Evolutionary conservation across 805 yeast genomes (phyloP).

Genomic region (Zygosaccharomyces rouxii): DNA sequence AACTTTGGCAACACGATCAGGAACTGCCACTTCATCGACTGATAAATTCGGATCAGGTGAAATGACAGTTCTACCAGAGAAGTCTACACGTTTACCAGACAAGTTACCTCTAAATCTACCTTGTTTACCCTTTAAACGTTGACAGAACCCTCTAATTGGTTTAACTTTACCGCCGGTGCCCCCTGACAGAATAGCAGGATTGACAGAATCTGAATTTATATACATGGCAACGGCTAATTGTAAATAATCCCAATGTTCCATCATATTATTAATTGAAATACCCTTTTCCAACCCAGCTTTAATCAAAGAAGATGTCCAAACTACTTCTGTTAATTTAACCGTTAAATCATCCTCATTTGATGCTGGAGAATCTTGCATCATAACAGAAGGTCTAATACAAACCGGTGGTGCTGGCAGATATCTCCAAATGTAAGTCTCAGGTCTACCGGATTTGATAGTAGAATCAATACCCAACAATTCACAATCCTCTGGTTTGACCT

Average conservation of each 20-base stretch:
- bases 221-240: conserved; percentile 96
- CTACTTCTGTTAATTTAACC: conserved; percentile 91
- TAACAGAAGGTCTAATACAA: conserved; percentile 94
- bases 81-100: conserved; percentile 98
- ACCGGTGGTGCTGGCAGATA: conserved; percentile 98
- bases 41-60: conserved; percentile 96
- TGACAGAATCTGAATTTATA: conserved; percentile 91
- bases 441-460: conserved; percentile 74
- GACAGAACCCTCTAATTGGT: conserved; percentile 91
- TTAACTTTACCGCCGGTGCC: conserved; percentile 56
- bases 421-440: conserved; percentile 95
- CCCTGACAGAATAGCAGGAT: conserved; percentile 73
- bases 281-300: conserved; percentile 95
- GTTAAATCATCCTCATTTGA: conserved; percentile 97
- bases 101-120: conserved; percentile 98
- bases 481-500: conserved; percentile 80
- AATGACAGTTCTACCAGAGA: conserved; percentile 96
- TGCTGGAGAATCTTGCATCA: conserved; percentile 83
- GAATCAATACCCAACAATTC: conserved; percentile 90
- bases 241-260: conserved; percentile 99
- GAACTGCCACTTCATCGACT: conserved; percentile 97
- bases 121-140: conserved; percentile 95
- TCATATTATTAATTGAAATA: conserved; percentile 81
- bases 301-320: conserved; percentile 92
- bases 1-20: conserved; percentile 92